Percentiles rank a stretch among this genome's conserved stretches.
Evolutionary conservation across 495 filamentous ascomycete genomes (phyloP).

Genomic region (Lasiosphaeria ovina): DNA sequence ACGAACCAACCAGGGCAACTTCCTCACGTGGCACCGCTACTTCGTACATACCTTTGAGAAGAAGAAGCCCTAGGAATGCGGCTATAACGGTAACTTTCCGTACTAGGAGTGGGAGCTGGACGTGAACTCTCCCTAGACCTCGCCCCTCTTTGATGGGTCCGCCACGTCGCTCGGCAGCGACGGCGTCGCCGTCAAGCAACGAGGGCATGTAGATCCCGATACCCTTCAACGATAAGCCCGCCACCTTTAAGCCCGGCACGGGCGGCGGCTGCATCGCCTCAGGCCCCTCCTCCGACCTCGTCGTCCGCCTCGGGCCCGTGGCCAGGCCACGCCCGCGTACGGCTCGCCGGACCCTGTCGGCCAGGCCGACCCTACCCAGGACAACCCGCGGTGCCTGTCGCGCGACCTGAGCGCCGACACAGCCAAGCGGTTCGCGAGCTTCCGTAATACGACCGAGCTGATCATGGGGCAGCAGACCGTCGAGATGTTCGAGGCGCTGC

Average conservation of each 20-base stretch:
- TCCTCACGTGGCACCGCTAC: slow-evolving; percentile 70
- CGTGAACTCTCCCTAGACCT: slow-evolving; percentile 43
- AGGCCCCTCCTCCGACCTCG: slow-evolving; percentile 55
- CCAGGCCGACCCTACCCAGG: slow-evolving; percentile 8
- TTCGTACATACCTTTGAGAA: slow-evolving; percentile 64
- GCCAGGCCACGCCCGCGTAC: slow-evolving; percentile 27
- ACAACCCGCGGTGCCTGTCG: slow-evolving; percentile 62
- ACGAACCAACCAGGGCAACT: slow-evolving; percentile 51
- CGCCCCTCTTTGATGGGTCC: slow-evolving; percentile 60
- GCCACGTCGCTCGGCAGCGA: slow-evolving; percentile 61
- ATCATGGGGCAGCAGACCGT: slow-evolving; percentile 44
- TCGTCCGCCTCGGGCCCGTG: slow-evolving; percentile 54
- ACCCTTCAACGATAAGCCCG: slow-evolving; percentile 7
- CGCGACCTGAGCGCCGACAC: slow-evolving; percentile 58
- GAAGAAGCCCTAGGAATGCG: slow-evolving; percentile 65
- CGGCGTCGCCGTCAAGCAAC: slow-evolving; percentile 45
- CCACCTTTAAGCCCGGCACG: slow-evolving; percentile 42
- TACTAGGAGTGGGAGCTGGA: slow-evolving; percentile 65
- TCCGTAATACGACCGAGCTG: slow-evolving; percentile 40
- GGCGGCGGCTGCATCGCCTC: slow-evolving; percentile 65
- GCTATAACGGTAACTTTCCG: slow-evolving; percentile 54
- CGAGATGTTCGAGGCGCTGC: slow-evolving; percentile 47
- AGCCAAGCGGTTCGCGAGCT: slow-evolving; percentile 35
- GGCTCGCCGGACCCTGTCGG: slow-evolving; percentile 17
- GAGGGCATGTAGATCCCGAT: slow-evolving; percentile 18